Base-by-base conservation (phyloP, 2,329 filamentous ascomycete genomes). In the Byssothecium circinans region DNA sequence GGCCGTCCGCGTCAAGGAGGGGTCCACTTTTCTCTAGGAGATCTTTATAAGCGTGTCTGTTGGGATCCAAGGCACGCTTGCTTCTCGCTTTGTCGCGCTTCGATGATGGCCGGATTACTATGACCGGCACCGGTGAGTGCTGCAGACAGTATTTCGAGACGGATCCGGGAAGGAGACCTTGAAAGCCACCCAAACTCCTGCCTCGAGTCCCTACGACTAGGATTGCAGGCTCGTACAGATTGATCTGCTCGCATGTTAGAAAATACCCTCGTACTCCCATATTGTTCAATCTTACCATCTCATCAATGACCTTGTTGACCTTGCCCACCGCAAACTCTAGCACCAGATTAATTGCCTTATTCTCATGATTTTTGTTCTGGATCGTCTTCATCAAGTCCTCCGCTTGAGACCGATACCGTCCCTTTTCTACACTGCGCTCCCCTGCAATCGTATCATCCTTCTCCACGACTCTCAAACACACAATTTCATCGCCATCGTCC, bases 111-210 rank as follows among this genome's bases (percentile, higher is more conserved):
- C 91, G 83, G 8, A 96, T 91, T 25, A 96, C 91, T 23, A 96
- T 91, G 7, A 96, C 91, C 1, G 91, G 91, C 1, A 96, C 89
- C 0, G 91, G 91, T 1, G 89, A 95, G 68, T 95, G 91, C 67
- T 96, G 91, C 11, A 96, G 79, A 63, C 91, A 96, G 73, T 96
- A 96, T 67, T 96, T 96, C 20, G 89, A 95, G 36, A 96, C 91
- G 0, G 88, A 94, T 54, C 90, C 94, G 40, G 89, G 89, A 34
- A 96, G 81, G 23, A 96, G 77, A 39, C 89, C 89, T 67, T 95
- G 91, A 47, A 96, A 85, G 20, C 91, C 90, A 27, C 89, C 89
- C 1, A 95, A 78, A 30, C 87, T 92, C 45, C 90, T 83, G 37
- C 91, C 91, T 60, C 88, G 83, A 1, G 91, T 96, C 35, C 91